A percentile compares a stretch with the other conserved stretches of the same genome.
Conservation (phyloP, 2,329 filamentous ascomycete genomes). For the Coleophoma crateriformis region DNA sequence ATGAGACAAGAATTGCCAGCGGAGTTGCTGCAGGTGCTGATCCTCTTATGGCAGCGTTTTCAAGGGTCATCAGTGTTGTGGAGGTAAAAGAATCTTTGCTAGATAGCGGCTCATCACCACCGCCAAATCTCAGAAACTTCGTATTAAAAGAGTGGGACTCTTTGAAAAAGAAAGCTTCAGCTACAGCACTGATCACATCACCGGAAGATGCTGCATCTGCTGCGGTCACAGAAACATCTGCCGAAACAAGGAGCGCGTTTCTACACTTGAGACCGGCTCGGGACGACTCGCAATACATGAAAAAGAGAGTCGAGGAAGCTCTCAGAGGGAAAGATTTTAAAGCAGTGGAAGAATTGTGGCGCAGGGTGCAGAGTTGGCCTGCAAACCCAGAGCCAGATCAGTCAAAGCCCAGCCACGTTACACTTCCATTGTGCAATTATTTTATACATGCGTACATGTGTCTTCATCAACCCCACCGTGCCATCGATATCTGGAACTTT, state of each 20-base stretch:
- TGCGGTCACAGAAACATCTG: background rate
- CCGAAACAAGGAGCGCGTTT: background rate
- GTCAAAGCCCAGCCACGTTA: constrained; percentile 5
- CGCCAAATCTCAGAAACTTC: constrained; percentile 8
- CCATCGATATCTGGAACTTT: constrained; percentile 51
- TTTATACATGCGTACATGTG: constrained; percentile 42
- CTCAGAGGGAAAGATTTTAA: constrained; percentile 12
- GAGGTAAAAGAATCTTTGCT: constrained; percentile 5
- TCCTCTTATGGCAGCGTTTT: constrained; percentile 8
- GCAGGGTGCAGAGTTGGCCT: background rate
- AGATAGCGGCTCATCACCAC: background rate
- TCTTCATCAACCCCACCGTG: constrained; percentile 33
- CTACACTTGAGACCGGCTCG: background rate
- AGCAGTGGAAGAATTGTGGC: background rate
- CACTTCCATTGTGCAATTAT: constrained; percentile 30
- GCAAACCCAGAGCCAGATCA: background rate
- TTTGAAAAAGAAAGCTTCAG: constrained; percentile 6
- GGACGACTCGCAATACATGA: constrained; percentile 4
- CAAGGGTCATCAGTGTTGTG: constrained; percentile 5
- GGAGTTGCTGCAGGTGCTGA: constrained; percentile 2
- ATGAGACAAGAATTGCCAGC: background rate
- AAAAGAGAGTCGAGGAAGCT: constrained; percentile 17
- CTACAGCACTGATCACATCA: background rate
- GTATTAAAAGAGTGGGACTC: constrained; percentile 11
- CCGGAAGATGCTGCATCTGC: background rate